Evolutionary conservation across 1,284 basidiomycete genomes (phyloP).

Genomic region (Irpex rosettiformis): DNA sequence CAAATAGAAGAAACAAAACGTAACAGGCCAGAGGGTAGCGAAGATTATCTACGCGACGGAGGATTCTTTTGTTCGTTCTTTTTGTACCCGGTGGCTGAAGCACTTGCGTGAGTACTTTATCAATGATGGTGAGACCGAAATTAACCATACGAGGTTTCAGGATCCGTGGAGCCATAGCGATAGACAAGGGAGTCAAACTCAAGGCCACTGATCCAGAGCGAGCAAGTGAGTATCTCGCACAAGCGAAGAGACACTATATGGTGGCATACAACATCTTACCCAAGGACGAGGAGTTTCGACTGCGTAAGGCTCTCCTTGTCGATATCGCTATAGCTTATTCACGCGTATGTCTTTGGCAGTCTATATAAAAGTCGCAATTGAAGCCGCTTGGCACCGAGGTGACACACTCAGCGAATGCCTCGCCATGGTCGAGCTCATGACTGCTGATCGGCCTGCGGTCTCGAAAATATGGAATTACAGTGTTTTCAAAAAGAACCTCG

Average conservation of each 20-base stretch:
- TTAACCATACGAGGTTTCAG: not conserved
- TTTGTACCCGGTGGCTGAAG: conserved; percentile 8
- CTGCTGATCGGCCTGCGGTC: no score
- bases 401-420: not conserved
- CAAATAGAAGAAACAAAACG: conserved; percentile 4
- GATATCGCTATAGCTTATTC: no score
- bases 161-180: not conserved
- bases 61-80: conserved; percentile 10
- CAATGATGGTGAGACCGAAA: not conserved
- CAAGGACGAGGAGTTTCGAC: no score
- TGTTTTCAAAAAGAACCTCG: no score
- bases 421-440: no score
- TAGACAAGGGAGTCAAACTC: not conserved
- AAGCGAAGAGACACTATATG: not conserved
- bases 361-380: conserved; percentile 2
- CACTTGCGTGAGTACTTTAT: conserved; percentile 7
- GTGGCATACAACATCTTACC: not conserved
- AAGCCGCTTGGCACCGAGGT: not conserved
- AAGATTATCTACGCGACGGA: not conserved
- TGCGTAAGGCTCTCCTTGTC: no score
- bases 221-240: not conserved
- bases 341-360: not conserved
- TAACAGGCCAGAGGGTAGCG: not conserved
- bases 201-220: not conserved
- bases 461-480: no score